These are phyloP conservation scores for Coriolopsis trogii DNA, from an alignment of 1,284 basidiomycete species.

Conservation along the genomic window DNA sequence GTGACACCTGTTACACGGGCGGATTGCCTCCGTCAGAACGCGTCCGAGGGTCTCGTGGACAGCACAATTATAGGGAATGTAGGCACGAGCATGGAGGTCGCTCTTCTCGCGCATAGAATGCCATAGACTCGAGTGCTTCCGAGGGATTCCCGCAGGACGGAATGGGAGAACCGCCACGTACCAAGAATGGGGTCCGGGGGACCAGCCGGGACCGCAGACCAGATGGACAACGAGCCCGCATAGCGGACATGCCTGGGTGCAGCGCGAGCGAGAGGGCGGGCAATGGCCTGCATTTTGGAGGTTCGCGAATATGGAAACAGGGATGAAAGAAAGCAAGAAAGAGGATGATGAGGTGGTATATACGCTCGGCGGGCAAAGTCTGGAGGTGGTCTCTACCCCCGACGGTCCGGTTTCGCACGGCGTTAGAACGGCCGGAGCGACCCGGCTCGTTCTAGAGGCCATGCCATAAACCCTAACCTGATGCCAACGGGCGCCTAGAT, in stretches of 20 bases:
- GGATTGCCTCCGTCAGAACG: constrained; percentile 4
- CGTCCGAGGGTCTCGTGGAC: constrained; percentile 10
- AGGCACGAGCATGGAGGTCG: background rate
- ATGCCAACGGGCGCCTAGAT: constrained; percentile 11
- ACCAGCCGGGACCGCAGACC: constrained; percentile 85
- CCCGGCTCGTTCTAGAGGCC: constrained; percentile 14
- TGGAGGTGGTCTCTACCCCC: constrained; percentile 1
- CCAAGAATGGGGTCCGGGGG: constrained; percentile 95
- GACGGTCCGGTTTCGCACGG: constrained; percentile 15
- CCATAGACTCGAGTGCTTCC: constrained; percentile 10
- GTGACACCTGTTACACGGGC: constrained; percentile 63
- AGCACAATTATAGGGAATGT: constrained; percentile 1
- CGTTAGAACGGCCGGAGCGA: constrained; percentile 23
- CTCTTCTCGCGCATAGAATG: constrained; percentile 4
- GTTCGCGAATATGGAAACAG: constrained; percentile 4
- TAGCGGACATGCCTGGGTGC: constrained; percentile 35
- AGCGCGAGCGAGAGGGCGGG: constrained; percentile 37
- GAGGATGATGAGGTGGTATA: constrained; percentile 12
- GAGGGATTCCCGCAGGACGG: constrained; percentile 9
- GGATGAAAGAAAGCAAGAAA: constrained; percentile 12
- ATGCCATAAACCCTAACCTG: constrained; percentile 22
- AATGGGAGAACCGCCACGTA: constrained; percentile 39
- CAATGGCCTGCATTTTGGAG: constrained; percentile 40
- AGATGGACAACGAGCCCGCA: constrained; percentile 61
- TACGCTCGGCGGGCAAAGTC: constrained; percentile 7